phyloP scores from a whole-genome alignment of 1,284 basidiomycete genomes.

The Microbotryomycetes sp. region DNA sequence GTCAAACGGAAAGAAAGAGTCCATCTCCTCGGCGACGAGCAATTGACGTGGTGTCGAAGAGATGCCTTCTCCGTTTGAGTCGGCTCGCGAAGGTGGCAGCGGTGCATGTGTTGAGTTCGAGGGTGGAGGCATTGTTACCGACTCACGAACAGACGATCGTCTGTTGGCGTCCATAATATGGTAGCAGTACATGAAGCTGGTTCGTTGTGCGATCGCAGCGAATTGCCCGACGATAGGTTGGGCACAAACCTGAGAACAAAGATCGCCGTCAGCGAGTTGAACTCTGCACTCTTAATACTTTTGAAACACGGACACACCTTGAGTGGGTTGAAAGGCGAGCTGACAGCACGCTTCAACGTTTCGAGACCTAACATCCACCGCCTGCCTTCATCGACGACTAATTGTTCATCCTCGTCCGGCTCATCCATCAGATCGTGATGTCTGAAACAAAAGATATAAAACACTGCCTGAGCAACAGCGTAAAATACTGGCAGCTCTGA shows the following conservation, averaged over 20 bases:
- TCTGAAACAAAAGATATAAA: constrained; percentile 96
- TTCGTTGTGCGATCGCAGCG: constrained; percentile 83
- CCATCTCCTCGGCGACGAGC: constrained; percentile 48
- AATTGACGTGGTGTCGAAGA: constrained; percentile 12
- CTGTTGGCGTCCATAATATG: constrained; percentile 81
- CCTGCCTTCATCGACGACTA: constrained; percentile 44
- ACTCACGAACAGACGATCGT: constrained; percentile 15
- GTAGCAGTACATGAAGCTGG: constrained; percentile 91
- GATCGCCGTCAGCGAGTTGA: background rate
- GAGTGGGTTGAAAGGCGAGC: constrained; percentile 80
- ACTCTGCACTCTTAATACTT: too few species aligned
- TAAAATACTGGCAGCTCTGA: constrained; percentile 64
- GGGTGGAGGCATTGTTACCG: background rate
- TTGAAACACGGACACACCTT: constrained; percentile 51
- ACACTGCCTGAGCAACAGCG: constrained; percentile 84
- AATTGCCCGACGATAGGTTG: constrained; percentile 87
- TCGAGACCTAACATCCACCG: constrained; percentile 77
- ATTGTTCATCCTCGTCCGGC: constrained; percentile 47
- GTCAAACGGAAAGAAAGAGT: constrained; percentile 97
- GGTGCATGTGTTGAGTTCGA: constrained; percentile 3
- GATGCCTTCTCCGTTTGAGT: constrained; percentile 4
- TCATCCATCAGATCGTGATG: constrained; percentile 74
- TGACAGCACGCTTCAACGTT: constrained; percentile 72
- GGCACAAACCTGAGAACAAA: constrained; percentile 63
- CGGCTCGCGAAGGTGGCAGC: constrained; percentile 27